Base-by-base conservation (phyloP, 805 yeast genomes). In the Candida vartiovaarae region DNA sequence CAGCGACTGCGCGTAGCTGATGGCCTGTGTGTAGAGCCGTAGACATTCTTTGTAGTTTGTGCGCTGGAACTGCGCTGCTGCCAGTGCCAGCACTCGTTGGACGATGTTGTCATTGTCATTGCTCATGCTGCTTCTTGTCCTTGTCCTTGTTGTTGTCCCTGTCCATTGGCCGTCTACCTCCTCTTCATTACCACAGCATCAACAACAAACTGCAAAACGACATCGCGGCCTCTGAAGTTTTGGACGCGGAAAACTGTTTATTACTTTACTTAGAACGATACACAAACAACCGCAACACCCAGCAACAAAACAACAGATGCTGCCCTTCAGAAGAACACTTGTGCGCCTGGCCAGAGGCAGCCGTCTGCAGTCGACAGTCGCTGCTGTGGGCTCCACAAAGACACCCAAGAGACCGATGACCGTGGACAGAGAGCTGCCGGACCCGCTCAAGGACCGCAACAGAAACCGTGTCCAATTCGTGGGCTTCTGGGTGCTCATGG, bases 351-450 rank as follows among this genome's bases (percentile, higher is more conserved):
- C 20, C 20, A 15, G 27, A 8, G 5, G 25, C 6, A 2, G 15
- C 8, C 9, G 28, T 10, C 28, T 34, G 36, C 25, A 5, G 24
- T 33, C 20, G 20, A 15, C 20, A 15, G 20, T 15, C 20, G 20
- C 20, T 15, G 20, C 20, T 15, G 20, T 15, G 20, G 20, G 20
- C 20, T 15, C 20, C 20, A 15, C 20, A 15, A 1, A 11, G 28
- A 11, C 29, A 5, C 15, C 29, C 9, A 20, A 38, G 27, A 32
- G 11, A 38, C 58, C 53, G 28, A 47, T 57, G 50, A 51, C 58
- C 5, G 48, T 89, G 3, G 85, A 90, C 47, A 70, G 82, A 39
- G 95, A 85, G 39, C 68, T 91, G 33, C 98, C 98, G 4, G 88
- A 85, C 55, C 91, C 90, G 10, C 68, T 75, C 41, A 68, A 69